Evolutionary conservation across 345 rosid genomes (phyloP).

Genomic region (Gossypium ekmanianum): DNA sequence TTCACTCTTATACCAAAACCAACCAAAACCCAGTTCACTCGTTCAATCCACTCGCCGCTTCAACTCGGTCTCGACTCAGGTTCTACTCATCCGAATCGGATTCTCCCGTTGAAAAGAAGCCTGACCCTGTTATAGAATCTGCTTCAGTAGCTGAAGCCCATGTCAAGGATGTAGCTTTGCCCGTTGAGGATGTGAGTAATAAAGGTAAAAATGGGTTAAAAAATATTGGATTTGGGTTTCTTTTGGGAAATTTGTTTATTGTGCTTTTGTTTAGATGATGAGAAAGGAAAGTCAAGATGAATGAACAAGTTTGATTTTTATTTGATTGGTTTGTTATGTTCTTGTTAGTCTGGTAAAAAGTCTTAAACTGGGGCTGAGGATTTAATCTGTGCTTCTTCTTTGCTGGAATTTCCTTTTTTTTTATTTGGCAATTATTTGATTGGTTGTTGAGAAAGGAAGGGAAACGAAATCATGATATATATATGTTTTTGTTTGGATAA

Average conservation of each 20-base stretch:
- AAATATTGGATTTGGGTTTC: neutral
- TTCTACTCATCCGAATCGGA: constrained; percentile 45
- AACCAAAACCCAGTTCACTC: constrained; percentile 2
- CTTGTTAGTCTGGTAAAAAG: neutral
- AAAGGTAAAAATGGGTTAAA: neutral
- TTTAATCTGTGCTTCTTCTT: neutral
- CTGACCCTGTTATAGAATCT: constrained; percentile 24
- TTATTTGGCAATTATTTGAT: neutral
- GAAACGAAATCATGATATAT: neutral
- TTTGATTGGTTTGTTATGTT: neutral
- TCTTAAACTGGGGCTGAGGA: neutral
- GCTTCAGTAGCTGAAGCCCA: neutral
- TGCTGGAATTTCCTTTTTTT: neutral
- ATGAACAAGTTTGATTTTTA: neutral
- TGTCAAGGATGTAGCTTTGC: neutral
- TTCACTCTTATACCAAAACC: constrained; percentile 8
- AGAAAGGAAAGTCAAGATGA: neutral
- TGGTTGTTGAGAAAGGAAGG: neutral
- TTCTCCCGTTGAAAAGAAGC: constrained; percentile 22
- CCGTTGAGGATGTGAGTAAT: constrained; percentile 2
- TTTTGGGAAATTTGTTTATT: neutral
- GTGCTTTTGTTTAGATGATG: neutral
- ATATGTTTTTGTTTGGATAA: neutral
- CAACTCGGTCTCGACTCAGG: constrained; percentile 25
- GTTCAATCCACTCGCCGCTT: constrained; percentile 14